These are phyloP conservation scores for Fusarium humuli DNA, from an alignment of 2,329 filamentous ascomycete genomes.

Conservation along the genomic window DNA sequence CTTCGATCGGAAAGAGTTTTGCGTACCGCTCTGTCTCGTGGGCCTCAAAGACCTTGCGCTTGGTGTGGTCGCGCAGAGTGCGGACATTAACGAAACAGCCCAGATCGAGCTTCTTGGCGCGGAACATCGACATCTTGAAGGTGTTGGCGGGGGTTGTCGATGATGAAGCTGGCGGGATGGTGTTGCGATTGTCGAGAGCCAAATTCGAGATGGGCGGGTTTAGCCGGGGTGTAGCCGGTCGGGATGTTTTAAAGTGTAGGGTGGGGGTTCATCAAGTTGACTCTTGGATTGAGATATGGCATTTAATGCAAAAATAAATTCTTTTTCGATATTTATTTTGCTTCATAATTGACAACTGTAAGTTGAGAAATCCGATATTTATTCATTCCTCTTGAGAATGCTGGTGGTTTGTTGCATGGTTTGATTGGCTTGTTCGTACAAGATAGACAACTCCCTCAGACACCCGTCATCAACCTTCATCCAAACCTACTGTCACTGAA, in stretches of 20 bases:
- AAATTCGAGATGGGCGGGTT: constrained; percentile 13
- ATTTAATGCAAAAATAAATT: no score
- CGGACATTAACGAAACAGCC: constrained; percentile 88
- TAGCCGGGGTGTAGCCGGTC: constrained; percentile 29
- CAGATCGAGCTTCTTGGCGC: constrained; percentile 89
- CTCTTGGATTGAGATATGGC: background rate
- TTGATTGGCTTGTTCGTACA: no score
- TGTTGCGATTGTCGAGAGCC: constrained; percentile 23
- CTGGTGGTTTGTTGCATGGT: no score
- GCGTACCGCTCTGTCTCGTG: constrained; percentile 87
- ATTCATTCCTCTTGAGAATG: no score
- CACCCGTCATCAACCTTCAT: background rate
- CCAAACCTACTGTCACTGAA: background rate
- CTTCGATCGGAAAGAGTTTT: constrained; percentile 27
- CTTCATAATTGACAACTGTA: fast-evolving
- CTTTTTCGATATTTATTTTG: no score
- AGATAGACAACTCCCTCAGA: no score
- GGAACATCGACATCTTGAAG: constrained; percentile 82
- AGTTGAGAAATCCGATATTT: fast-evolving
- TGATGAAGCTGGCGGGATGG: constrained; percentile 30
- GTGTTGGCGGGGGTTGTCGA: constrained; percentile 20
- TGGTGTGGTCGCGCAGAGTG: constrained; percentile 93
- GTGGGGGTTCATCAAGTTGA: background rate
- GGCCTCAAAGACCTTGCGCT: constrained; percentile 91
- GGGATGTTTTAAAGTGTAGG: background rate